Base-by-base conservation (phyloP, 768 basidiomycete species). In the Mycena rebaudengoi region DNA sequence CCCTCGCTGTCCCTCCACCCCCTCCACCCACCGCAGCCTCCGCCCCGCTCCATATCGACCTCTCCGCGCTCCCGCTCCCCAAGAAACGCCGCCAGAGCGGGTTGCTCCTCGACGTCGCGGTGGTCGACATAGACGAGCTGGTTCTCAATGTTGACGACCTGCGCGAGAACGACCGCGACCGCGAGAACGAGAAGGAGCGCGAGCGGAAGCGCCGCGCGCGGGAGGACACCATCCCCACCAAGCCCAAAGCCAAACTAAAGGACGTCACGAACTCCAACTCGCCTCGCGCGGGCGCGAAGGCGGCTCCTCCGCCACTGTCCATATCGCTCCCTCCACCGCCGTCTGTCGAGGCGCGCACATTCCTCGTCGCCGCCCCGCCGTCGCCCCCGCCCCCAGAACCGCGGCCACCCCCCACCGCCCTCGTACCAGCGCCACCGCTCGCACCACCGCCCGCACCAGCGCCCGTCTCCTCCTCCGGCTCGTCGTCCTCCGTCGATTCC, bases 241-340 rank as follows among this genome's bases (percentile, higher is more conserved):
- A 66, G 25, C 75, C 73, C 64, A 81, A 87, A 71, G 75, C 77
- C 50, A 87, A 82, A 74, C 76, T 89, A 60, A 88, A 87, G 77
- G 89, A 90, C 70, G 84, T 89, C 65, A 89, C 88, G 16, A 68
- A 68, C 43, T 32, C 66, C 26, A 89, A 87, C 72, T 84, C 87
- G 7, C 83, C 85, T 20, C 75, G 78, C 62, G 49, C 62, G 21
- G 58, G 58, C 55, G 23, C 30, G 41, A 57, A 63, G 53, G 18
- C 53, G 23, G 62, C 60, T 29, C 54, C 29, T 44, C 44, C 40
- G 37, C 29, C 40, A 14, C 44, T 50, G 8, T 23, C 60, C 6
- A 32, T 32, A 26, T 41, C 25, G 35, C 26, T 33, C 4, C 1
- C 52, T 23, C 4, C 30, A 20, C 33, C 51, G 14, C 55, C 32